These are phyloP conservation scores for Hirschioporus abietinus DNA, from an alignment of 768 basidiomycete genomes.

Conservation along the genomic window DNA sequence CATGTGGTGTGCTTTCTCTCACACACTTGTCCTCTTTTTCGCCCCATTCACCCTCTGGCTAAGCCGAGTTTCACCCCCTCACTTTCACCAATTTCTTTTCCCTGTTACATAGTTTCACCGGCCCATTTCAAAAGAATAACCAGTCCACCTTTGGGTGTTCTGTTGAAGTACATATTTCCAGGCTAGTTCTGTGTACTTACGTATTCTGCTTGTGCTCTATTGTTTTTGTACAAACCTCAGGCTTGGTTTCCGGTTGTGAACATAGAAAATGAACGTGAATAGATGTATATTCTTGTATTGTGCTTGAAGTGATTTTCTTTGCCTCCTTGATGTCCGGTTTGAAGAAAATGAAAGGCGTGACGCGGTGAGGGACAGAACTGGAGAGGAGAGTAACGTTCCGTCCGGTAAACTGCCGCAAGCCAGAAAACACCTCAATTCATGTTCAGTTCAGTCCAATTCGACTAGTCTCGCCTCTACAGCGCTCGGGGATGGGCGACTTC, in stretches of 20 bases:
- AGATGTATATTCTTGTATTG: not conserved
- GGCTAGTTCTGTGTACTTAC: not conserved
- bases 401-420: no score
- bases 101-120: not conserved
- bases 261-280: not conserved
- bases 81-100: not conserved
- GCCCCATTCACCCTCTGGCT: not conserved
- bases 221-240: not conserved
- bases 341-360: no score
- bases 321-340: no score
- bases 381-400: no score
- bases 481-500: no score
- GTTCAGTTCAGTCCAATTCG: no score
- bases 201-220: not conserved
- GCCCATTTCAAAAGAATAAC: not conserved
- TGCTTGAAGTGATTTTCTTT: no score
- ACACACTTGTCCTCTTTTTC: no score
- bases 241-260: not conserved
- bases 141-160: not conserved
- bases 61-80: not conserved
- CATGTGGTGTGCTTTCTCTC: no score
- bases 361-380: no score
- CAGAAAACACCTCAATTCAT: no score
- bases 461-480: no score
- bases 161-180: not conserved